Percentiles rank a stretch among this genome's conserved stretches.
Evolutionary conservation across 2,329 filamentous ascomycete genomes (phyloP).

Genomic region (Alternaria atra): DNA sequence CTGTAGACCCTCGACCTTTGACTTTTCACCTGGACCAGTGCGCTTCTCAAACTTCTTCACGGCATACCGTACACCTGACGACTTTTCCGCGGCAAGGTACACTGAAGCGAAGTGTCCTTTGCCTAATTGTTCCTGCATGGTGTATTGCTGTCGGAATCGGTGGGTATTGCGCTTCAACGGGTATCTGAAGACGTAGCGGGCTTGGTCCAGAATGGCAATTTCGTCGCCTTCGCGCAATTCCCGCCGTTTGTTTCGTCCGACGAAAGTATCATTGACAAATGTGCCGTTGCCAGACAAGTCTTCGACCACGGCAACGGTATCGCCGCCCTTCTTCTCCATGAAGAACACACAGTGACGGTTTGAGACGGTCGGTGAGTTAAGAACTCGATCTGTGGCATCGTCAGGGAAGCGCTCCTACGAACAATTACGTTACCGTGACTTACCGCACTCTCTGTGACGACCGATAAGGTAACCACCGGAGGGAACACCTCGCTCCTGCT

Average conservation of each 20-base stretch:
- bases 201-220: constrained; percentile 84
- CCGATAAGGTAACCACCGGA: constrained; percentile 91
- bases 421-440: constrained; percentile 47
- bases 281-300: constrained; percentile 97
- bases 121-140: constrained; percentile 82
- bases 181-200: constrained; percentile 91
- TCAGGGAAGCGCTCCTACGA: constrained; percentile 20
- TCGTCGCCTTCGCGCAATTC: constrained; percentile 91
- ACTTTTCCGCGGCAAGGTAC: constrained; percentile 87
- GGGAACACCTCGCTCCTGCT: constrained; percentile 63
- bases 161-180: constrained; percentile 68
- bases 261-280: constrained; percentile 89
- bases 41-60: constrained; percentile 95
- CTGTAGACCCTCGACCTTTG: constrained; percentile 85
- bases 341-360: constrained; percentile 83
- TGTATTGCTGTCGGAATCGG: constrained; percentile 86
- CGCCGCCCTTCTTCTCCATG: constrained; percentile 66
- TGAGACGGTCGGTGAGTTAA: constrained; percentile 82
- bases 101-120: constrained; percentile 97
- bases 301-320: constrained; percentile 77
- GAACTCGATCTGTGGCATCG: constrained; percentile 67
- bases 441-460: constrained; percentile 92
- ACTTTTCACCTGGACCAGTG: constrained; percentile 80
- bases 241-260: constrained; percentile 90
- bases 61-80: constrained; percentile 81